Conservation (phyloP, 1,139 yeast genomes). For the Debaryomyces nepalensis region DNA sequence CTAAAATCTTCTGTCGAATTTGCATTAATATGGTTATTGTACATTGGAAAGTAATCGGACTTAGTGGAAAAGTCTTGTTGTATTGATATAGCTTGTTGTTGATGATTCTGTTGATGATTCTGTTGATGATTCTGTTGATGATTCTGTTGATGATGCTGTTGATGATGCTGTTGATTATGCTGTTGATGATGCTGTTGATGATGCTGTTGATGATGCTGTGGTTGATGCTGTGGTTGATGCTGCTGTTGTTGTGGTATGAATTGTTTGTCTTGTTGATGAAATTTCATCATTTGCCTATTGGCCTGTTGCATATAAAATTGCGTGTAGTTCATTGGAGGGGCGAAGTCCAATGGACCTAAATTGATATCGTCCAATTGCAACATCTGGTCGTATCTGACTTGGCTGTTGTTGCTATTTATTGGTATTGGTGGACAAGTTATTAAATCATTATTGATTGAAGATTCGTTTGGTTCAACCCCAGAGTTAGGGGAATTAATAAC, state of each 20-base stretch:
- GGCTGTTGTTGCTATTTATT: slow-evolving; percentile 4
- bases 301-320: not conserved
- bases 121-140: slow-evolving; percentile 12
- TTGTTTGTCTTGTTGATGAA: not conserved
- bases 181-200: slow-evolving; percentile 2
- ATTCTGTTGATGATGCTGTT: slow-evolving; percentile 7
- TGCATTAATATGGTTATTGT: not conserved
- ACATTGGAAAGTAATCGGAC: not conserved
- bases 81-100: not conserved
- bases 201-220: not conserved
- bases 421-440: slow-evolving; percentile 20
- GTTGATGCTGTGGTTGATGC: not conserved
- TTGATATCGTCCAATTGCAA: slow-evolving; percentile 11
- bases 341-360: not conserved
- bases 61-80: not conserved
- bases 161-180: slow-evolving; percentile 12
- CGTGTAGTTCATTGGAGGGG: not conserved
- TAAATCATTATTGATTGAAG: slow-evolving; percentile 27
- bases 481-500: slow-evolving; percentile 25
- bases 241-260: slow-evolving; percentile 1
- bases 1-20: not conserved
- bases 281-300: not conserved
- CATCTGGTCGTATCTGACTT: slow-evolving; percentile 9
- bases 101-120: too few species aligned
- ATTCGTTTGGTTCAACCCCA: slow-evolving; percentile 31